Base-by-base conservation (phyloP, 2,329 filamentous ascomycete species). In the Colletotrichum simmondsii region DNA sequence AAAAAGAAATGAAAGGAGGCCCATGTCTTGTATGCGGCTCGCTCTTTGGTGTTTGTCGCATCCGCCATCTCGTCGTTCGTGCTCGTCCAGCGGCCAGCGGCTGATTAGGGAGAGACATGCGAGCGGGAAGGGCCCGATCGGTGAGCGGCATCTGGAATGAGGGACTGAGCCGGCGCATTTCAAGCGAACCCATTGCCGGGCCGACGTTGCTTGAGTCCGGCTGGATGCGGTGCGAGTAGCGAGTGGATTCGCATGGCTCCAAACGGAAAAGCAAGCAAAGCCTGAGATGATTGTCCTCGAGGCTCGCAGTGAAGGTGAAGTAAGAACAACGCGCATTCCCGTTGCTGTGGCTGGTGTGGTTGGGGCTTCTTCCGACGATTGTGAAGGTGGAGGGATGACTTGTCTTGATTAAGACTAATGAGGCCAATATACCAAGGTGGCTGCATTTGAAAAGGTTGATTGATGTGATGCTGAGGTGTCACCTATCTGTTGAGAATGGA, bases 111-210 rank as follows among this genome's bases (percentile, higher is more conserved):
- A 65, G 70, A 61, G 42, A 72, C 66, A 59, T 54, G 59, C 19
- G 54, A 53, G 66, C 69, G 70, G 58, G 54, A 60, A 70, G 66
- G 60, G 53, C 54, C 61, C 70, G 70, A 72, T 70, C 70, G 26
- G 70, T 46, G 59, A 60, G 67, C 66, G 57, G 60, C 66, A 72
- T 65, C 54, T 72, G 66, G 70, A 72, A 65, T 65, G 70, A 56
- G 32, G 35, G 22, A 14, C 35, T n/a, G 37, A 16, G 54, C 4
- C 32, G n/a, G 14, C 30, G 58, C 63, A 30, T 57, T 70, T 28
- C 24, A 28, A 54, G 46, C 28, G 35, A 46, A n/a, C 42, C 42
- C 16, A 56, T 49, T 14, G 46, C n/a, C 60, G 56, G 70, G 56
- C 42, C 56, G 46, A 37, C 16, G 14, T 54, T 37, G 30, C 11